These are phyloP conservation scores for Plectosphaerella cucumerina DNA, from an alignment of 2,329 filamentous ascomycete genomes.

Conservation along the genomic window DNA sequence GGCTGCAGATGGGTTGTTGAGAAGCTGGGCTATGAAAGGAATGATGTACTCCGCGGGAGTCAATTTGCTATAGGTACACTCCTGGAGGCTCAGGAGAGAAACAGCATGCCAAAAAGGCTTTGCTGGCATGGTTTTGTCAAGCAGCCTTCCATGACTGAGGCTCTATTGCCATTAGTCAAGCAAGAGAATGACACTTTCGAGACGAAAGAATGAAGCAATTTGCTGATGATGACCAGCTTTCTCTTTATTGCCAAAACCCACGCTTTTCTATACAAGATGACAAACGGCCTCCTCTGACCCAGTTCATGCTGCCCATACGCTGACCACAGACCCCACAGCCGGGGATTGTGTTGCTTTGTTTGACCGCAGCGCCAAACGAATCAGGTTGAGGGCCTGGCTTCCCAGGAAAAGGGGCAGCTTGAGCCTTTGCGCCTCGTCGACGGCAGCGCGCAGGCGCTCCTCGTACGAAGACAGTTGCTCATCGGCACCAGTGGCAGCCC, in stretches of 20 bases:
- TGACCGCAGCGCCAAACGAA: conserved; percentile 8
- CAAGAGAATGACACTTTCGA: too few relatives aligned
- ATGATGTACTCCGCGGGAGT: too few relatives aligned
- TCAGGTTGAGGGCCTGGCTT: conserved; percentile 31
- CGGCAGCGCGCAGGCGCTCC: conserved; percentile 27
- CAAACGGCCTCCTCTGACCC: not conserved
- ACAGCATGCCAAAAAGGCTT: too few relatives aligned
- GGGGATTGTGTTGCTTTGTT: not conserved
- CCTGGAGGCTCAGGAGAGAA: too few relatives aligned
- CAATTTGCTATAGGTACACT: too few relatives aligned
- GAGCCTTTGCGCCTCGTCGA: conserved; percentile 37
- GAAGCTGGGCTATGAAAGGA: too few relatives aligned
- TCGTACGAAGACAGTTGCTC: conserved; percentile 24
- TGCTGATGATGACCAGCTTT: too few relatives aligned
- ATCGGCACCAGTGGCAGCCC: conserved; percentile 9
- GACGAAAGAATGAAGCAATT: too few relatives aligned
- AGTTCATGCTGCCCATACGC: not conserved
- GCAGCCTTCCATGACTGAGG: too few relatives aligned
- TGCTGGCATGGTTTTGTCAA: too few relatives aligned
- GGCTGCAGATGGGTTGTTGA: not conserved
- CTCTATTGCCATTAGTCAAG: too few relatives aligned
- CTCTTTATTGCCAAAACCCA: too few relatives aligned
- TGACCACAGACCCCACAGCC: not conserved
- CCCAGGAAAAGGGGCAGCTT: conserved; percentile 37
- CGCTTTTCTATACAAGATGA: not conserved